Percentiles rank a stretch among this genome's conserved stretches.
Evolutionary conservation across 2,329 filamentous ascomycete species (phyloP).

Genomic region (Monilinia vaccinii-corymbosi): DNA sequence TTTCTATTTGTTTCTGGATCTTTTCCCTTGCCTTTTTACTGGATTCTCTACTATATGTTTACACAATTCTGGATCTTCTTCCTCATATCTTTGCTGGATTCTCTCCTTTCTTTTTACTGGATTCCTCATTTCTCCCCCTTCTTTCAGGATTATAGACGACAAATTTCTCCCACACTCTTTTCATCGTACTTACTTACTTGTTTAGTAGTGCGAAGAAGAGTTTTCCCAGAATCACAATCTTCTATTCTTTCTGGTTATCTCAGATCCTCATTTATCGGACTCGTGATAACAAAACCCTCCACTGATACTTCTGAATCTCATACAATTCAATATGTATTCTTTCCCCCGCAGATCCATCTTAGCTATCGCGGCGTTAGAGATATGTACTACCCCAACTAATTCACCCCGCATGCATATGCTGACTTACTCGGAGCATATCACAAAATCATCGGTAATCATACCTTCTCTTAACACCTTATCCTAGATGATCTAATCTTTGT

Average conservation of each 20-base stretch:
- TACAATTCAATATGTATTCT: neutral
- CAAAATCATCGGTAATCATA: neutral
- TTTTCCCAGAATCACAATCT: neutral
- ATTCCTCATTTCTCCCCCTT: neutral
- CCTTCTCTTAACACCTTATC: neutral
- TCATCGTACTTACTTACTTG: neutral
- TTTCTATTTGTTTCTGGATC: too few species aligned
- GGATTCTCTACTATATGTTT: too few species aligned
- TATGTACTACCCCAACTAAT: too few species aligned
- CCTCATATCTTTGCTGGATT: too few species aligned
- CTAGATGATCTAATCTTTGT: fast-evolving
- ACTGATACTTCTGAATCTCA: neutral
- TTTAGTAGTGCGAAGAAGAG: neutral
- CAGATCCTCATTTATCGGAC: too few species aligned
- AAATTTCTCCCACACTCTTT: neutral
- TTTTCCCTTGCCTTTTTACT: too few species aligned
- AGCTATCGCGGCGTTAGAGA: neutral
- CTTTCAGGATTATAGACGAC: neutral
- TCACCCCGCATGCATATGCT: neutral
- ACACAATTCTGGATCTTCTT: too few species aligned
- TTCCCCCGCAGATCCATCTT: neutral
- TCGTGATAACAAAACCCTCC: neutral
- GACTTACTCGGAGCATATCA: too few species aligned
- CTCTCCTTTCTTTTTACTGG: neutral
- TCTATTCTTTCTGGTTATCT: neutral